phyloP scores from a whole-genome alignment of 371 early-diverging fungal genomes.

The Apophysomyces sp. region DNA sequence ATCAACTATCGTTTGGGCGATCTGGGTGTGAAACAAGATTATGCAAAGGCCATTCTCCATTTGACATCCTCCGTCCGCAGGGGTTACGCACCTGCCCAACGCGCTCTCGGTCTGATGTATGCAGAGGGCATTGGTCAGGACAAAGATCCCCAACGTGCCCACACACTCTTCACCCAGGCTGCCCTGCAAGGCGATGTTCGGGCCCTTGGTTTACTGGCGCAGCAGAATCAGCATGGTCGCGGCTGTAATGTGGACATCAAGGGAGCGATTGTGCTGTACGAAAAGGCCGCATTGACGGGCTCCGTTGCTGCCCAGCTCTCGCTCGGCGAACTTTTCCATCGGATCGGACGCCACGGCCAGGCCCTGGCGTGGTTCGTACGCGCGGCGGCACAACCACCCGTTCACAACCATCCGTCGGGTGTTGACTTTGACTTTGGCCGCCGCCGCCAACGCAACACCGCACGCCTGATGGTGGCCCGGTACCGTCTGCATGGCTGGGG shows the following conservation, averaged over 20 bases:
- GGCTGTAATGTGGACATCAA: not conserved
- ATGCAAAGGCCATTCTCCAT: constrained; percentile 17
- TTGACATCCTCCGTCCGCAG: constrained; percentile 20
- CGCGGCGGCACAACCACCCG: not conserved
- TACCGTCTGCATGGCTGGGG: constrained; percentile 37
- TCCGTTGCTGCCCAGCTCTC: constrained; percentile 7
- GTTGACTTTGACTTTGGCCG: constrained; percentile 8
- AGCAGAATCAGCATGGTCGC: not conserved
- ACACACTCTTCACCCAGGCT: not conserved
- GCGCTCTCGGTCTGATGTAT: constrained; percentile 34
- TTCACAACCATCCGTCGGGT: not conserved
- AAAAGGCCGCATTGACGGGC: constrained; percentile 1
- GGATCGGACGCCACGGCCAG: not conserved
- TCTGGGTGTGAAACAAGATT: constrained; percentile 19
- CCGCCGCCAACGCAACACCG: constrained; percentile 4
- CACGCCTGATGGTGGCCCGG: constrained; percentile 36
- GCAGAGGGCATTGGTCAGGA: constrained; percentile 14
- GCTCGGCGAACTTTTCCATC: constrained; percentile 9
- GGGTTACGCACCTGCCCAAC: constrained; percentile 31
- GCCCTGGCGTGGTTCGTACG: constrained; percentile 9
- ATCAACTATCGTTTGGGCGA: constrained; percentile 26
- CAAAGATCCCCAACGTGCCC: constrained; percentile 4
- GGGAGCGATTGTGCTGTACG: constrained; percentile 1
- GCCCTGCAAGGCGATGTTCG: not conserved
- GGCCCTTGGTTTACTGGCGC: not conserved